phyloP scores from a whole-genome alignment of 2,329 filamentous ascomycete genomes.

The Peltaster fructicola region DNA sequence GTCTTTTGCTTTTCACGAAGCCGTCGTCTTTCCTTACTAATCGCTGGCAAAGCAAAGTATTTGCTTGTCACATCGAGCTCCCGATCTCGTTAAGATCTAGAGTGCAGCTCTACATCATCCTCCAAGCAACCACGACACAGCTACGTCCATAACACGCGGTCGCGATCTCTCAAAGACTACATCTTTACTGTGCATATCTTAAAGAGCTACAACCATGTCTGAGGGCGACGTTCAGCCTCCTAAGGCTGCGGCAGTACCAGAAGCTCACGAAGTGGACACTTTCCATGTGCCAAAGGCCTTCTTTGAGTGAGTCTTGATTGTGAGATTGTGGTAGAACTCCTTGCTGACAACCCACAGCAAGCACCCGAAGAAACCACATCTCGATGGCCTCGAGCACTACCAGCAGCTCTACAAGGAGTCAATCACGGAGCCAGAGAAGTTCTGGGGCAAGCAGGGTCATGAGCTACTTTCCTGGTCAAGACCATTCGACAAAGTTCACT shows the following conservation, averaged over 20 bases:
- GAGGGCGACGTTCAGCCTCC: conserved; percentile 25
- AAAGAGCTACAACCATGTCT: conserved; percentile 21
- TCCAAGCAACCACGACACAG: too few relatives aligned
- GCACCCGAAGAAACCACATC: conserved; percentile 42
- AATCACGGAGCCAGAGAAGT: conserved; percentile 72
- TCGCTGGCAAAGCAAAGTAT: too few relatives aligned
- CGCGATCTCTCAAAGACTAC: neutral
- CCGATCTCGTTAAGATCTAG: too few relatives aligned
- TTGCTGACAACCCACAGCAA: conserved; percentile 26
- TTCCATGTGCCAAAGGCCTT: conserved; percentile 44
- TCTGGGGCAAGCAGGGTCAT: conserved; percentile 74
- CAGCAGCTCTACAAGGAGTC: conserved; percentile 58
- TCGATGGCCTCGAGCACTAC: conserved; percentile 44
- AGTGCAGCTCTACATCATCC: too few relatives aligned
- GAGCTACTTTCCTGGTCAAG: conserved; percentile 79
- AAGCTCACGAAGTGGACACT: conserved; percentile 62
- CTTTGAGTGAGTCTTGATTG: conserved; percentile 21
- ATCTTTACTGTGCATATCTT: neutral
- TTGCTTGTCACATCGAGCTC: too few relatives aligned
- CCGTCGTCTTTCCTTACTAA: too few relatives aligned
- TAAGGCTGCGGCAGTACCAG: conserved; percentile 42
- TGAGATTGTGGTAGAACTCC: conserved; percentile 6
- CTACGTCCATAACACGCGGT: neutral
- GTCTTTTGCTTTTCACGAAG: too few relatives aligned
- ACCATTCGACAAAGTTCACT: conserved; percentile 80